Base-by-base conservation (phyloP, 768 basidiomycete species). In the Kwoniella dendrophila region DNA sequence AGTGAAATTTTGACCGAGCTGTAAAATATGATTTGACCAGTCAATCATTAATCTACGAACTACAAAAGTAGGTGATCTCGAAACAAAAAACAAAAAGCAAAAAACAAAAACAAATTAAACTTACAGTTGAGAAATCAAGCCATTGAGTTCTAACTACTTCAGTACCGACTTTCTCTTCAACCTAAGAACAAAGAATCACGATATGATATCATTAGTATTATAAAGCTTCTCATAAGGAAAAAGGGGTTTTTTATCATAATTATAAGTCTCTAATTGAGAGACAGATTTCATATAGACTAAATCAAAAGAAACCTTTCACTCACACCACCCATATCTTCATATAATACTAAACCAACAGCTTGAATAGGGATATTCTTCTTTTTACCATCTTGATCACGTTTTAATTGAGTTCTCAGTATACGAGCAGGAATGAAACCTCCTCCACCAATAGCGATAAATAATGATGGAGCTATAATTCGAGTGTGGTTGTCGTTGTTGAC, bases 81-180 rank as follows among this genome's bases (percentile, higher is more conserved):
- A 3, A 40, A 16, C 38, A 16, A 20, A 40, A 40, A 20, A 40
- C 38, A 20, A 18, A 20, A 40, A 20, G 38, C 18, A 45, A 1
- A 44, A 47, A 30, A 56, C 18, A 18, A 26, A 32, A 52, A n/a
- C 8, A 22, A 32, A 22, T 32, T 5, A 10, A 30, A 33, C 80
- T 68, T 48, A 81, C 76, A 4, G 79, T 81, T 16, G 74, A 76
- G 56, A 81, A 81, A 63, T 82, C 81, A 20, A 98, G 82, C 96
- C 96, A 99, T 79, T 99, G 96, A 16, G 94, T 99, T 56, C 94
- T 85, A 70, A 96, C 82, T 66, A 99, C 91, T 77, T 96, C 88
- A 16, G 73, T 75, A 0, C 78, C 76, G 20, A 71, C 65, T n/a
- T 66, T 61, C 57, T 79, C 78, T 20, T 70, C 78, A 40, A 76